Evolutionary conservation across 805 yeast species (phyloP).

Genomic region (Kazachstania martiniae): DNA sequence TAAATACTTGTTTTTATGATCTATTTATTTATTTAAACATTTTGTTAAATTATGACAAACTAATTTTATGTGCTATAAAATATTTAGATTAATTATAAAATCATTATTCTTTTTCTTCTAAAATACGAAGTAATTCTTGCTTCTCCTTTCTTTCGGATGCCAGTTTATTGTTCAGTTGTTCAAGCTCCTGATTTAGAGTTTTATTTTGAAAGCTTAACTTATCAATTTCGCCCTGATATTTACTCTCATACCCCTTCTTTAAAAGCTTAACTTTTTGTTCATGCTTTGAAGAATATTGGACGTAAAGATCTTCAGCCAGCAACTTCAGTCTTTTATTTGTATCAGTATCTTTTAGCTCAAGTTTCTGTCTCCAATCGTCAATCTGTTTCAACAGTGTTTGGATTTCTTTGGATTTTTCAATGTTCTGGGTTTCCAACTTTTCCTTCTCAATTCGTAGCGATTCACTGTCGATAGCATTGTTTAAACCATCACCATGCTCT

Average conservation of each 20-base stretch:
- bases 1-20: too few relatives aligned
- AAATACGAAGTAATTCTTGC: conserved; percentile 41
- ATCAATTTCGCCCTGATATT: conserved; percentile 37
- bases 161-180: conserved; percentile 38
- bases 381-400: conserved; percentile 16
- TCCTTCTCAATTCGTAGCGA: too few relatives aligned
- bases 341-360: conserved; percentile 33
- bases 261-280: conserved; percentile 56
- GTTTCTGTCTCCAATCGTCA: conserved; percentile 27
- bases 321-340: conserved; percentile 46
- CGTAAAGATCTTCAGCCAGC: conserved; percentile 58
- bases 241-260: conserved; percentile 47
- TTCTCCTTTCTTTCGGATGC: conserved; percentile 47
- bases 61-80: too few relatives aligned
- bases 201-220: conserved; percentile 35
- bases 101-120: conserved; percentile 27
- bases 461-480: too few relatives aligned
- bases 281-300: conserved; percentile 68
- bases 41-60: too few relatives aligned
- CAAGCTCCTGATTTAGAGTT: conserved; percentile 40
- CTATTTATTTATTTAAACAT: too few relatives aligned
- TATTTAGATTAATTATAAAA: too few relatives aligned
- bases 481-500: too few relatives aligned
- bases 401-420: conserved; percentile 7
- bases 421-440: conserved; percentile 5